Evolutionary conservation across 1,139 yeast species (phyloP), one percentile per base, ranked within the genome.

Genomic region (Debaryomyces sp.): DNA sequence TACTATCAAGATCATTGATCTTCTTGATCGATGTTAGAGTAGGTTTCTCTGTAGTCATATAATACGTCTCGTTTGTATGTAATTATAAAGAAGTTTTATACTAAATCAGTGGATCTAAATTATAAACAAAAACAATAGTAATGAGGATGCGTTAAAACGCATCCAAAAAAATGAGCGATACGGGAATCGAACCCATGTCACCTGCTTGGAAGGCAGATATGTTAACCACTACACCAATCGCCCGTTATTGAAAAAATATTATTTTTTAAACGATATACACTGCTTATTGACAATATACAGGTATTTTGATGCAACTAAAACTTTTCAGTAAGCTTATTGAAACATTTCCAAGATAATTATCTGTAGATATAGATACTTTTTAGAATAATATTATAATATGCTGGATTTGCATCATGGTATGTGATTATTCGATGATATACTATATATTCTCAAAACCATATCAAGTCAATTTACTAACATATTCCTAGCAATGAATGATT

Each of bases 101-200:
- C 12, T 21, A 24, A 12, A 27, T 10, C 15, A 17, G 18, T 37
- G 30, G 6, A 12, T 15, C 18, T 8, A 13, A 37, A 13, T 27
- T n/a, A 24, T 22, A 37, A 36, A 23, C 17, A n/a, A 27, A 36
- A 18, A 18, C 21, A 18, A 34, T 13, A 21, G 24, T 18, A n/a
- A n/a, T 4, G 12, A 34, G 13, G 18, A 21, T 26, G 30, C 24
- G 30, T 27, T 10, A 41, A 9, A 18, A 27, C 15, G 17, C n/a
- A 32, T 13, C 2, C 17, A 32, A 29, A 26, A 67, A 58, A 56
- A 58, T 81, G 87, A 81, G 84, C 79, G 84, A 80, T 81, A 80
- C 84, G 87, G 84, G 87, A 82, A 81, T 82, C 85, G 87, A 82
- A 82, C 87, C 86, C 87, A 74, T 80, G 85, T 79, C 86, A 74